Evolutionary conservation across 1,284 basidiomycete genomes (phyloP).

Genomic region (Hemileccinum hortonii): DNA sequence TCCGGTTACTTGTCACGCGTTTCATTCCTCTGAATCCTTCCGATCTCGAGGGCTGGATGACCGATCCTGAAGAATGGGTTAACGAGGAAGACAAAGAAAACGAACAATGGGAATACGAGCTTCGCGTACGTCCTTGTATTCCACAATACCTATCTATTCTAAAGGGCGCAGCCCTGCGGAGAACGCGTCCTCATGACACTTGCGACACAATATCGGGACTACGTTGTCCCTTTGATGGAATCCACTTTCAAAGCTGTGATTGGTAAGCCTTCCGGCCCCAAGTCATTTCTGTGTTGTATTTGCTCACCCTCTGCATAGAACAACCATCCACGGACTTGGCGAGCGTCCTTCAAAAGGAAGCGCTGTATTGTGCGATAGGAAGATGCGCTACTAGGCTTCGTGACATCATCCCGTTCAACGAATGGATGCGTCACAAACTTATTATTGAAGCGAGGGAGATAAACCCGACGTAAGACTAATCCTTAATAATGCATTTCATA

Average conservation of each 20-base stretch:
- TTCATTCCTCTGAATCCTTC: slow-evolving; percentile 79
- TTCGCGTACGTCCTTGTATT: slow-evolving; percentile 53
- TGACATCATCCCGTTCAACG: slow-evolving; percentile 61
- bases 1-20: slow-evolving; percentile 74
- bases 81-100: slow-evolving; percentile 82
- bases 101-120: slow-evolving; percentile 86
- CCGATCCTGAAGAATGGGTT: slow-evolving; percentile 89
- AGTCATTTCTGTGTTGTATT: neutral
- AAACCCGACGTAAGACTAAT: slow-evolving; percentile 51
- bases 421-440: slow-evolving; percentile 64
- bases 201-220: slow-evolving; percentile 69
- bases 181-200: slow-evolving; percentile 84
- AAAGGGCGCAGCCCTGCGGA: slow-evolving; percentile 70
- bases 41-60: slow-evolving; percentile 78
- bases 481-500: neutral
- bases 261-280: slow-evolving; percentile 39
- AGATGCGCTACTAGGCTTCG: slow-evolving; percentile 73
- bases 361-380: slow-evolving; percentile 85
- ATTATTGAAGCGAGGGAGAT: slow-evolving; percentile 54
- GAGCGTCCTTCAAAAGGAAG: slow-evolving; percentile 77
- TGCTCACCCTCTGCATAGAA: slow-evolving; percentile 36
- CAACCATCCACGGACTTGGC: slow-evolving; percentile 57
- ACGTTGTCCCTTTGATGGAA: slow-evolving; percentile 71
- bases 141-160: slow-evolving; percentile 4
- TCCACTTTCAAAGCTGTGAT: slow-evolving; percentile 55